Evolutionary conservation across 1,139 yeast species (phyloP).

Genomic region (Debaryomyces robertsiae): DNA sequence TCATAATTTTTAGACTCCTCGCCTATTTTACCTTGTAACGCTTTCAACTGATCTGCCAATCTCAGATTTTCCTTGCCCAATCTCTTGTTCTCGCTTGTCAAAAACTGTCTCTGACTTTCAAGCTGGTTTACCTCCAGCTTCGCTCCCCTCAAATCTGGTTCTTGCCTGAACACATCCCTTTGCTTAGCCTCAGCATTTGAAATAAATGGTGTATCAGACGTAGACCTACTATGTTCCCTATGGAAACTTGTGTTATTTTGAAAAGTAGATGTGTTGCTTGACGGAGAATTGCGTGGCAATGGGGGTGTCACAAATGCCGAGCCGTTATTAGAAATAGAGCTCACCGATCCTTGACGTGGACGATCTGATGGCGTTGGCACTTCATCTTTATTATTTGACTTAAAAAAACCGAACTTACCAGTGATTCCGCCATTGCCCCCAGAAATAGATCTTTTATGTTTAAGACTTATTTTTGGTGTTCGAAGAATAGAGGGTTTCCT

Average conservation of each 20-base stretch:
- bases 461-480: constrained; percentile 38
- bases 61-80: constrained; percentile 32
- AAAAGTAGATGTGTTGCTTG: constrained; percentile 13
- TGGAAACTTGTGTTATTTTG: constrained; percentile 10
- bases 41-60: constrained; percentile 29
- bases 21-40: constrained; percentile 26
- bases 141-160: constrained; percentile 39
- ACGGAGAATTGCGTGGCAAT: constrained; percentile 31
- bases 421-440: constrained; percentile 36
- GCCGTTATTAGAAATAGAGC: constrained; percentile 34
- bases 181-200: constrained; percentile 16
- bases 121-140: constrained; percentile 47
- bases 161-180: constrained; percentile 18
- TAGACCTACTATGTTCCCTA: constrained; percentile 39
- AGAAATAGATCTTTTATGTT: constrained; percentile 46
- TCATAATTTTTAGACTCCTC: constrained; percentile 31
- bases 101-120: constrained; percentile 27
- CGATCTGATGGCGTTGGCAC: constrained; percentile 26
- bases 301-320: constrained; percentile 51
- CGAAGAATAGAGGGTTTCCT: constrained; percentile 34
- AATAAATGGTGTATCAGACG: constrained; percentile 39
- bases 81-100: constrained; percentile 33
- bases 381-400: constrained; percentile 24
- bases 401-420: constrained; percentile 39
- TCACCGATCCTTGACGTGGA: constrained; percentile 46